phyloP scores from a whole-genome alignment of 179 eudicot species.

The Silene coronaria region DNA sequence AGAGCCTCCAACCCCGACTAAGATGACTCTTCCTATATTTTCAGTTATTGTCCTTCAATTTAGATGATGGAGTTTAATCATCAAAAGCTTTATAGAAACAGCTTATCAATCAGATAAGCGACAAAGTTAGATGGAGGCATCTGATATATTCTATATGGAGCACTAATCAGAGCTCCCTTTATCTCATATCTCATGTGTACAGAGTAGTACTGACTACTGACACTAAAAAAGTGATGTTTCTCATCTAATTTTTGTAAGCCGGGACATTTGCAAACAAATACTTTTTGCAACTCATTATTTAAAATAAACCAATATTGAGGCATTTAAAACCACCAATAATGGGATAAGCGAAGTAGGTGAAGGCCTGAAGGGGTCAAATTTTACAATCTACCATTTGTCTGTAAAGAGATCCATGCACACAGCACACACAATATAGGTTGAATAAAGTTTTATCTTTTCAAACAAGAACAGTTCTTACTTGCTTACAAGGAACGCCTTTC shows the following conservation, averaged over 20 bases:
- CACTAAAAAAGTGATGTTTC: not conserved
- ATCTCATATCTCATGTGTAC: not conserved
- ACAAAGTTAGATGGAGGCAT: too few relatives aligned
- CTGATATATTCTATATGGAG: too few relatives aligned
- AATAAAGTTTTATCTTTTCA: not conserved
- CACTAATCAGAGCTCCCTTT: too few relatives aligned
- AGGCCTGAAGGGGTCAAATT: not conserved
- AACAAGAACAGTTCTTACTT: slow-evolving; percentile 36
- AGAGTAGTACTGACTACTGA: not conserved
- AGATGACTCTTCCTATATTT: too few relatives aligned
- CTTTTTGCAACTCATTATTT: not conserved
- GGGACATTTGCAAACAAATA: not conserved
- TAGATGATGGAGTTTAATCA: too few relatives aligned
- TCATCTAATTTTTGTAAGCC: not conserved
- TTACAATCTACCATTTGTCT: not conserved
- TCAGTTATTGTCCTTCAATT: too few relatives aligned
- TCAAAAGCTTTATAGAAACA: too few relatives aligned
- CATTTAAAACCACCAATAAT: not conserved
- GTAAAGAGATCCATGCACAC: not conserved
- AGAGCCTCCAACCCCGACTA: not conserved
- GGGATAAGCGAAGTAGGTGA: not conserved
- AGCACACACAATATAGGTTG: not conserved
- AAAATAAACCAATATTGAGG: not conserved
- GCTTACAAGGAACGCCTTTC: slow-evolving; percentile 74
- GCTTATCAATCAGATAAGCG: too few relatives aligned